Percentiles rank a stretch among this genome's conserved stretches.
phyloP scores from a whole-genome alignment of 1,139 yeast genomes.

The Magnusiomyces ingens region DNA sequence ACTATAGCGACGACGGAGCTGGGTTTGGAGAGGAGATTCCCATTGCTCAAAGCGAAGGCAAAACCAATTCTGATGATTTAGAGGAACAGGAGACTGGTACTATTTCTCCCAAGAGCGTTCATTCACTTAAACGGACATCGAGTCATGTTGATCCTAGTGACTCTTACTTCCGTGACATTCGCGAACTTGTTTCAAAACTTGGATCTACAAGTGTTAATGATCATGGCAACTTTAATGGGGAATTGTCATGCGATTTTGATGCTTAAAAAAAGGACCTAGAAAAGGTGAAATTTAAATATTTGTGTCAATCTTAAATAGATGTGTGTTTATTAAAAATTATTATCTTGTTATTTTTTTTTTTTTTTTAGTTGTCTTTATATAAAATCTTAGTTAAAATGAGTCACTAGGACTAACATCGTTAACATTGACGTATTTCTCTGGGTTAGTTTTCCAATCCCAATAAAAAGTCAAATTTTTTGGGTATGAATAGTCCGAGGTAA shows the following conservation, averaged over 20 bases:
- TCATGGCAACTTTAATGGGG: no score
- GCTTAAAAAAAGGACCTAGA: no score
- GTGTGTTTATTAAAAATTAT: background rate
- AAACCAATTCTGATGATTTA: slow-evolving; percentile 10
- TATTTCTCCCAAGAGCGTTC: no score
- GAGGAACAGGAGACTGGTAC: slow-evolving; percentile 2
- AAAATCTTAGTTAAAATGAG: no score
- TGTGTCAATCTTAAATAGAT: no score
- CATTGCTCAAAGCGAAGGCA: slow-evolving; percentile 6
- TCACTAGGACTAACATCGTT: background rate
- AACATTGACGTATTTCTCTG: slow-evolving; percentile 8
- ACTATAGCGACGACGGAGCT: slow-evolving; percentile 7
- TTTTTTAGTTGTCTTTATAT: slow-evolving; percentile 7
- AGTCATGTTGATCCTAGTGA: no score
- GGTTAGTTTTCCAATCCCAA: slow-evolving; percentile 15
- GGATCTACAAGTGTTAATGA: no score
- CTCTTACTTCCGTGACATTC: no score
- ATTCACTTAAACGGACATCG: no score
- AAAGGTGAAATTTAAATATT: no score
- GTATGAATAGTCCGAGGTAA: slow-evolving; percentile 1
- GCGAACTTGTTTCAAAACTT: no score
- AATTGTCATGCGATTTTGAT: no score
- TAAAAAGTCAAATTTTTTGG: slow-evolving; percentile 13
- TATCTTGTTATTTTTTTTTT: background rate
- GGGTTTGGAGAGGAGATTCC: slow-evolving; percentile 4